Evolutionary conservation across 768 basidiomycete genomes (phyloP).

Genomic region (Xerocomellus dryophilus): DNA sequence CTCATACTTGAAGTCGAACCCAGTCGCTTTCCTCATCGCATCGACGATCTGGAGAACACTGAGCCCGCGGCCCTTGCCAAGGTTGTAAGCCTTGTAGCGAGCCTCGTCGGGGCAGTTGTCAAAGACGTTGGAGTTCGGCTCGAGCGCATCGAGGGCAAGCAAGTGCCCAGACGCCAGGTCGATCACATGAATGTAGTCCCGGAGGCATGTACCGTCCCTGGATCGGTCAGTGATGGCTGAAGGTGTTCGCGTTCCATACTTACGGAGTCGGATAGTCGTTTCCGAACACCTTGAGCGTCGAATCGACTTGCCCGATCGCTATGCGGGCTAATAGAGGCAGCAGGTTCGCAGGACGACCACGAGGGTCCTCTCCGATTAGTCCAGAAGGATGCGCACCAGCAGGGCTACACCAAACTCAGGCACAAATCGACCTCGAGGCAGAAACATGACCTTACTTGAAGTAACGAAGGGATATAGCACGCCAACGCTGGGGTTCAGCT

Average conservation of each 20-base stretch:
- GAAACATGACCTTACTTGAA: constrained; percentile 75
- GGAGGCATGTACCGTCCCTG: constrained; percentile 96
- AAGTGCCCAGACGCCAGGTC: constrained; percentile 95
- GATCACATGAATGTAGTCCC: constrained; percentile 90
- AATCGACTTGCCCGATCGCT: constrained; percentile 82
- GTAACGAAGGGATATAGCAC: constrained; percentile 86
- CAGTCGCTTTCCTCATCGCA: constrained; percentile 90
- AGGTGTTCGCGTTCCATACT: constrained; percentile 24
- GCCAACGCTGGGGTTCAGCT: constrained; percentile 74
- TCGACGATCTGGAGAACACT: constrained; percentile 92
- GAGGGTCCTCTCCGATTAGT: constrained; percentile 93
- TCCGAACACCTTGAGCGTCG: constrained; percentile 81
- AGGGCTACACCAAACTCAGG: constrained; percentile 52
- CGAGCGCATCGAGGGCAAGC: constrained; percentile 83
- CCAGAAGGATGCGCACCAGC: constrained; percentile 99
- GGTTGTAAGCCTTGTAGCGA: constrained; percentile 92
- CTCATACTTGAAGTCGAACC: constrained; percentile 84
- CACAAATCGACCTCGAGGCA: neutral
- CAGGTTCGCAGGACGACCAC: constrained; percentile 91
- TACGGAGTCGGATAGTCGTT: constrained; percentile 95
- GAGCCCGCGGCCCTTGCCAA: constrained; percentile 89
- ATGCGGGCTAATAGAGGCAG: constrained; percentile 92
- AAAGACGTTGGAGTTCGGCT: constrained; percentile 54
- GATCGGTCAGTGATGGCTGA: neutral
- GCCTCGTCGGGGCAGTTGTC: constrained; percentile 48